phyloP scores from a whole-genome alignment of 192 early-diverging fungal genomes.

The Chytriomyces sp. region DNA sequence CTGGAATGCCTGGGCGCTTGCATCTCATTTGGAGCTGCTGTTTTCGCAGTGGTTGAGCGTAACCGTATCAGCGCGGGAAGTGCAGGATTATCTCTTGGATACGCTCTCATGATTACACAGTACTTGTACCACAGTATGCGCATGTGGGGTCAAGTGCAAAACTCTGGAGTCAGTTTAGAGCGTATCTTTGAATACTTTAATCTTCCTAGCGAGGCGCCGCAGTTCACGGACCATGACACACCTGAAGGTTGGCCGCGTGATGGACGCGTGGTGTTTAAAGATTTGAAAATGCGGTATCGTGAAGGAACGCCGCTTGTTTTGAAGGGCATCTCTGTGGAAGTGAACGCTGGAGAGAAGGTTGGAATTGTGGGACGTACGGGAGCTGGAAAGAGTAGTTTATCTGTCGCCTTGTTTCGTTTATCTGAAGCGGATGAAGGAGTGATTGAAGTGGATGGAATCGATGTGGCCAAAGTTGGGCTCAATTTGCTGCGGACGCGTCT shows the following conservation, averaged over 20 bases:
- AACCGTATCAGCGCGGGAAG: conserved; percentile 33
- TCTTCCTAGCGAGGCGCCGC: conserved; percentile 39
- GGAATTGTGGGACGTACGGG: conserved; percentile 75
- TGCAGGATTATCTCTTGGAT: conserved; percentile 43
- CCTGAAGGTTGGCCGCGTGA: conserved; percentile 58
- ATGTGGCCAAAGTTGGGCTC: conserved; percentile 74
- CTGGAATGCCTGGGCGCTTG: conserved; percentile 73
- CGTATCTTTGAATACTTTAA: conserved; percentile 45
- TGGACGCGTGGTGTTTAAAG: conserved; percentile 71
- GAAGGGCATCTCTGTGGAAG: conserved; percentile 49
- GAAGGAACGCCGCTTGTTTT: conserved; percentile 69
- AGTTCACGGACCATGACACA: neutral
- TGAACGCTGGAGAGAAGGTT: conserved; percentile 51
- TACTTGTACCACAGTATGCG: conserved; percentile 73
- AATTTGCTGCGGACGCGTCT: conserved; percentile 80
- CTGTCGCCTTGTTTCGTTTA: conserved; percentile 77
- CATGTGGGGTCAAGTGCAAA: conserved; percentile 59
- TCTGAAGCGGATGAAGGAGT: conserved; percentile 68
- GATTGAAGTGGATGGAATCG: conserved; percentile 76
- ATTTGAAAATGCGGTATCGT: conserved; percentile 78
- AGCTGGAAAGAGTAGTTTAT: conserved; percentile 80
- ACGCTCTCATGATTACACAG: conserved; percentile 62
- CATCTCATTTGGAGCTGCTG: conserved; percentile 48
- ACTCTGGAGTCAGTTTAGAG: conserved; percentile 45
- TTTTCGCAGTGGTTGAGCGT: conserved; percentile 57